Conservation (phyloP, 2,329 filamentous ascomycete species). For the Orbilia brochopaga region DNA sequence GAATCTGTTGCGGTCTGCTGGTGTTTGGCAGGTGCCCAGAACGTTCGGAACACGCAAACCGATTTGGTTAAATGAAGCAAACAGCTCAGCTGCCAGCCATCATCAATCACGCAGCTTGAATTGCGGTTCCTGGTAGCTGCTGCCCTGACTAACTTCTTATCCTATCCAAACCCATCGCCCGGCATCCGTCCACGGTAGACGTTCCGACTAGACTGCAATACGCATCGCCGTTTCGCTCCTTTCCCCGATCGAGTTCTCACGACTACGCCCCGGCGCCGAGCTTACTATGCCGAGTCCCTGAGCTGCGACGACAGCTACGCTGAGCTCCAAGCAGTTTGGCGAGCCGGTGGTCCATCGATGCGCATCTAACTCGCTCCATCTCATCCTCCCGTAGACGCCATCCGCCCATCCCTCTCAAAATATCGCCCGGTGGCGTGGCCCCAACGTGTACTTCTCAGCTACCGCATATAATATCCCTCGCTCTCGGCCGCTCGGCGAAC, state of each 20-base stretch:
- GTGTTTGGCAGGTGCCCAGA: neutral
- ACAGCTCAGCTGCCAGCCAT: slow-evolving; percentile 6
- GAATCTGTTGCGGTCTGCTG: neutral
- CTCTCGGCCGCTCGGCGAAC: neutral
- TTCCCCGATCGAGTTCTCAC: neutral
- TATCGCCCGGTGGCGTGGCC: too few relatives aligned
- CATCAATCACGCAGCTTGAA: neutral
- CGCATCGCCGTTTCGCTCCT: too few relatives aligned
- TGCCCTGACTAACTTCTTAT: neutral
- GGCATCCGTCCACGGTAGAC: neutral
- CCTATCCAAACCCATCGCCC: too few relatives aligned
- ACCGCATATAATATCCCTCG: neutral
- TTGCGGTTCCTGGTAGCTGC: too few relatives aligned
- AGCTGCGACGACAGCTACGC: too few relatives aligned
- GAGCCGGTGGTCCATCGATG: too few relatives aligned
- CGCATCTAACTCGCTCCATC: too few relatives aligned
- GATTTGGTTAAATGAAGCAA: slow-evolving; percentile 2
- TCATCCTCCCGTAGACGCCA: too few relatives aligned
- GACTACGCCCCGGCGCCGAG: too few relatives aligned
- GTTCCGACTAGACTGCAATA: neutral
- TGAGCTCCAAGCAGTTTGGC: too few relatives aligned
- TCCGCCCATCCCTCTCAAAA: too few relatives aligned
- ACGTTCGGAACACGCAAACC: neutral
- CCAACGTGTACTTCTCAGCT: neutral
- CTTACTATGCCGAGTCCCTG: too few relatives aligned